A percentile compares a stretch with the other conserved stretches of the same genome.
Conservation (phyloP, 371 early-diverging fungal species). For the Apophysomyces variabilis region DNA sequence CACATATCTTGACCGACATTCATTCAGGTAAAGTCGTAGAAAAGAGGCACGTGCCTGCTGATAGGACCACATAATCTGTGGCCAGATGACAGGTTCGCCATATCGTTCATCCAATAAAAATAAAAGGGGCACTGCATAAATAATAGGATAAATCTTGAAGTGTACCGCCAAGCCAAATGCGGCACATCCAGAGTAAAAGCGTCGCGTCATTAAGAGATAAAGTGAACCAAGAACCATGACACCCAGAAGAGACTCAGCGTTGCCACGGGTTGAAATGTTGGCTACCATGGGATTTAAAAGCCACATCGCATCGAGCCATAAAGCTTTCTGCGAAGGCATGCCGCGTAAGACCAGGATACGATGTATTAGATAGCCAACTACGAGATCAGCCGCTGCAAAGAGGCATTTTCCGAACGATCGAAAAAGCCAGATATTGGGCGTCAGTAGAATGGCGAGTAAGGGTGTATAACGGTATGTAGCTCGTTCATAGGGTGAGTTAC, state of each 20-base stretch:
- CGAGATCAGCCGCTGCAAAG: constrained; percentile 81
- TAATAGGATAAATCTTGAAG: constrained; percentile 95
- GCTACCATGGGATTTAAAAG: constrained; percentile 94
- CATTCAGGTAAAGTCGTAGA: constrained; percentile 21
- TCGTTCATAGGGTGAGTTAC: constrained; percentile 85
- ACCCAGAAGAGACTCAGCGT: constrained; percentile 86
- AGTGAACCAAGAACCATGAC: constrained; percentile 78
- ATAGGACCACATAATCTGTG: constrained; percentile 31
- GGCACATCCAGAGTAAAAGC: constrained; percentile 63
- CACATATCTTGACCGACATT: background rate
- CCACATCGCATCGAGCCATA: constrained; percentile 72
- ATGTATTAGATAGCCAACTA: constrained; percentile 74
- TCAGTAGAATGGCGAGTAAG: constrained; percentile 81
- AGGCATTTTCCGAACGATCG: constrained; percentile 88
- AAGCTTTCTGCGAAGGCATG: constrained; percentile 52
- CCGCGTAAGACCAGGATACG: constrained; percentile 60
- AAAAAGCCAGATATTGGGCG: constrained; percentile 78
- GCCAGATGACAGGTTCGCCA: constrained; percentile 37
- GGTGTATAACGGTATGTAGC: constrained; percentile 98
- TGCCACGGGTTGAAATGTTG: constrained; percentile 95
- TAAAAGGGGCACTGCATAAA: constrained; percentile 85
- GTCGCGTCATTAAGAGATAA: constrained; percentile 64
- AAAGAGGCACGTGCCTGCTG: constrained; percentile 26
- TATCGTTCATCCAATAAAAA: constrained; percentile 58
- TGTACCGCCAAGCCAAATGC: constrained; percentile 94